phyloP scores from a whole-genome alignment of 768 basidiomycete species.

The Pholiota molesta region DNA sequence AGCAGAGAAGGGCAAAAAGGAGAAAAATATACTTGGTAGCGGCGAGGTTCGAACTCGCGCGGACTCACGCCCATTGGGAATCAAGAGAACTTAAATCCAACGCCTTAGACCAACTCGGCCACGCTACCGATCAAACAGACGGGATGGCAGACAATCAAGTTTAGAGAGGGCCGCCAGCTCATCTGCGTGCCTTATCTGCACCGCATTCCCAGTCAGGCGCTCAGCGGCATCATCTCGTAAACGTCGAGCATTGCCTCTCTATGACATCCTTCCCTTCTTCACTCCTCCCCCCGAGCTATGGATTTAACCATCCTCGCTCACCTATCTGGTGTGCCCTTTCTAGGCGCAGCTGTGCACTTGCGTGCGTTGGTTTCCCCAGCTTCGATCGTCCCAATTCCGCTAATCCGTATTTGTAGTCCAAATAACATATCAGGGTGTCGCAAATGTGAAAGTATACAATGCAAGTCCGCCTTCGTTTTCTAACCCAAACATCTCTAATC shows the following conservation, averaged over 20 bases:
- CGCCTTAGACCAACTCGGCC: constrained; percentile 92
- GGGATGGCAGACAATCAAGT: too few relatives aligned
- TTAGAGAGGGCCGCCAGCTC: too few relatives aligned
- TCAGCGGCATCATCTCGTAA: background rate
- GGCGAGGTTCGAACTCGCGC: constrained; percentile 94
- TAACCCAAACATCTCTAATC: background rate
- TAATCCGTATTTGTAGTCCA: constrained; percentile 26
- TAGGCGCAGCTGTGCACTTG: constrained; percentile 1
- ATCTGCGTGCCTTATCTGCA: constrained; percentile 2
- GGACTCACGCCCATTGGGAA: constrained; percentile 83
- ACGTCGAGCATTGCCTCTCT: background rate
- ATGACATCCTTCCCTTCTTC: background rate
- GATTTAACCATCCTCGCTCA: constrained; percentile 1
- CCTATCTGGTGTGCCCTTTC: constrained; percentile 10
- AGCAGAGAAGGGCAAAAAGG: background rate
- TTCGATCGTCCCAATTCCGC: background rate
- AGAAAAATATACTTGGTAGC: constrained; percentile 54
- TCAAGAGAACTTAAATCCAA: constrained; percentile 82
- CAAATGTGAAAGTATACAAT: constrained; percentile 42
- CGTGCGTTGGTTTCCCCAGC: background rate
- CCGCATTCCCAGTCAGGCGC: background rate
- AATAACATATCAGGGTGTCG: constrained; percentile 29
- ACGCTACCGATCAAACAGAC: constrained; percentile 51
- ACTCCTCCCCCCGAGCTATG: background rate
- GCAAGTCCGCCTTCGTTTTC: constrained; percentile 22